Percentiles rank a stretch among this genome's conserved stretches.
These are phyloP conservation scores for Apiotrichum montevideense DNA, from an alignment of 1,284 basidiomycete genomes.

Conservation along the genomic window DNA sequence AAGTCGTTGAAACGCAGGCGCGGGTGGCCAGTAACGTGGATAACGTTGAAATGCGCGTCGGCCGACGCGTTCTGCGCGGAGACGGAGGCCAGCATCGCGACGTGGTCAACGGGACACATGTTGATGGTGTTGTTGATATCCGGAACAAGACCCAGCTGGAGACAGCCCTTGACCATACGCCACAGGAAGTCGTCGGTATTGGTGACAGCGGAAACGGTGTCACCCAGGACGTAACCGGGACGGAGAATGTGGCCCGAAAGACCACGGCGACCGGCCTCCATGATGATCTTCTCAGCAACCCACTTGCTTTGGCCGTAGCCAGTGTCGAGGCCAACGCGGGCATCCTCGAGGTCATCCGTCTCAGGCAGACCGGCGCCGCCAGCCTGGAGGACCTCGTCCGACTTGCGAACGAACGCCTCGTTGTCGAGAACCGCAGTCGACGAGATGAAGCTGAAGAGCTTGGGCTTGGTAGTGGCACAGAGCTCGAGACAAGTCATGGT, in stretches of 20 bases:
- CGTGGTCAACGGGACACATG: slow-evolving; percentile 97
- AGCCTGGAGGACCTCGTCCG: slow-evolving; percentile 59
- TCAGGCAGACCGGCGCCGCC: slow-evolving; percentile 71
- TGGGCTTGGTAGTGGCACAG: slow-evolving; percentile 65
- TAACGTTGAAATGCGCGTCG: slow-evolving; percentile 55
- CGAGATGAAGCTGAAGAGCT: slow-evolving; percentile 84
- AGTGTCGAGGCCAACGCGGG: slow-evolving; percentile 66
- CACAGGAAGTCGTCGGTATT: slow-evolving; percentile 99
- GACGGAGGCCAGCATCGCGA: slow-evolving; percentile 73
- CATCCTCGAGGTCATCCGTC: slow-evolving; percentile 84
- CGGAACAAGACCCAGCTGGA: slow-evolving; percentile 90
- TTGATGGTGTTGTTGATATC: slow-evolving; percentile 98
- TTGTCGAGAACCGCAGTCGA: slow-evolving; percentile 91
- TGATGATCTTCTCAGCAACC: slow-evolving; percentile 92
- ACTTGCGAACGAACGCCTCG: slow-evolving; percentile 79
- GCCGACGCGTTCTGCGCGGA: slow-evolving; percentile 57
- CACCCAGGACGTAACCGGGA: slow-evolving; percentile 94
- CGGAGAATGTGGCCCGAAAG: slow-evolving; percentile 83
- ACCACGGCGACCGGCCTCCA: slow-evolving; percentile 82
- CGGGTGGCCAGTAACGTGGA: slow-evolving; percentile 84
- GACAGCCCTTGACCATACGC: slow-evolving; percentile 94
- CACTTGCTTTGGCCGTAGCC: slow-evolving; percentile 98
- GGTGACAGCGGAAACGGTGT: slow-evolving; percentile 81
- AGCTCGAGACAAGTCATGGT: slow-evolving; percentile 80
- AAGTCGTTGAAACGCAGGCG: slow-evolving; percentile 85